Percentiles rank a stretch among this genome's conserved stretches.
phyloP scores from a whole-genome alignment of 2,329 filamentous ascomycete genomes.

The Penicillium sp. region DNA sequence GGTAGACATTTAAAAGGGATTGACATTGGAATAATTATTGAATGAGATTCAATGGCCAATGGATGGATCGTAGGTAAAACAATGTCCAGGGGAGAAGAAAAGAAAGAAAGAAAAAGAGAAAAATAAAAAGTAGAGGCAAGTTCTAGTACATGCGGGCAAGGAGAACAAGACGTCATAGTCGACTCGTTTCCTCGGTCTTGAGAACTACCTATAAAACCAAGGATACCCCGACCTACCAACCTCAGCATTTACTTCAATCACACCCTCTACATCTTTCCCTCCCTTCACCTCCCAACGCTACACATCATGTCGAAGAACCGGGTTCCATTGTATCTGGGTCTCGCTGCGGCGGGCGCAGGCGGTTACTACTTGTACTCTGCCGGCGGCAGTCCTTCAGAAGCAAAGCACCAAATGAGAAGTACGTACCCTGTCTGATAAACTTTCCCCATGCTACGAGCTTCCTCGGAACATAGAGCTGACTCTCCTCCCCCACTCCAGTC shows the following conservation, averaged over 20 bases:
- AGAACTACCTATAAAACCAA: constrained; percentile 7
- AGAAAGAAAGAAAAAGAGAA: too few relatives aligned
- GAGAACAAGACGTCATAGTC: constrained; percentile 17
- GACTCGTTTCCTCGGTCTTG: background rate
- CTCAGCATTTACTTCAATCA: background rate
- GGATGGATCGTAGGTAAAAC: background rate
- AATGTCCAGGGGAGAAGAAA: background rate
- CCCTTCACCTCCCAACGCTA: constrained; percentile 1
- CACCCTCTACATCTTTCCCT: background rate
- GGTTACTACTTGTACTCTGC: constrained; percentile 89
- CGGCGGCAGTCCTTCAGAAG: constrained; percentile 69
- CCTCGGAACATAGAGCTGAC: background rate
- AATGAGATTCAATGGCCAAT: background rate
- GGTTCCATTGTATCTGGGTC: constrained; percentile 37
- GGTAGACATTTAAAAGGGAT: background rate
- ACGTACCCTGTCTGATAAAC: constrained; percentile 28
- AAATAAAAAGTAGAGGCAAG: background rate
- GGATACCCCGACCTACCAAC: background rate
- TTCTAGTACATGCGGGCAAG: background rate
- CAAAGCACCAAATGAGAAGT: constrained; percentile 84
- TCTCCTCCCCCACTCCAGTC: constrained; percentile 44
- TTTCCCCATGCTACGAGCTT: background rate
- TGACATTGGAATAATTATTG: background rate
- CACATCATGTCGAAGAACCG: constrained; percentile 30
- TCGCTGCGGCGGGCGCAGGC: constrained; percentile 57